Percentiles rank a stretch among this genome's conserved stretches.
Conservation (phyloP, 345 rosid species). For the Lumnitzera racemosa region DNA sequence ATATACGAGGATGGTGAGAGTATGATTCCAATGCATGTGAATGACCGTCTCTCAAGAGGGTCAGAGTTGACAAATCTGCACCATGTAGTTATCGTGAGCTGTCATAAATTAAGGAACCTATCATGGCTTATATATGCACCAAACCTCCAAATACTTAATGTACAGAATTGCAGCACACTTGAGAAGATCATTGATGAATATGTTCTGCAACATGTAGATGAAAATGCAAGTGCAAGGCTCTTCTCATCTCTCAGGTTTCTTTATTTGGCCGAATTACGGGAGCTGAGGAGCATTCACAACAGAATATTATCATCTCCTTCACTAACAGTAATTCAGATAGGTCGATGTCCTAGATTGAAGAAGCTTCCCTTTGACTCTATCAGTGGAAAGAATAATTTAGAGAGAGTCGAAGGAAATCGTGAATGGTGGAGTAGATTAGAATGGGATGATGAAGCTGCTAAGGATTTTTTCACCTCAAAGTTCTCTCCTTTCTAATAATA, state of each 20-base stretch:
- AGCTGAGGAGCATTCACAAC: slow-evolving; percentile 8
- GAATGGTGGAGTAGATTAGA: slow-evolving; percentile 17
- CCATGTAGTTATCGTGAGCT: no score
- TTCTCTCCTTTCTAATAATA: no score
- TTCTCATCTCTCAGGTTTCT: neutral
- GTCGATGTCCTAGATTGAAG: slow-evolving; percentile 2
- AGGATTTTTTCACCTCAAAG: slow-evolving; percentile 3
- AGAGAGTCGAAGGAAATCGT: slow-evolving; percentile 2
- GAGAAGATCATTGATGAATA: neutral
- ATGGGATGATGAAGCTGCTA: slow-evolving; percentile 19
- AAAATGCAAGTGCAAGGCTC: neutral
- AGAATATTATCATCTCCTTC: slow-evolving; percentile 8
- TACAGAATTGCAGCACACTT: no score
- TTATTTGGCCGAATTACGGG: neutral
- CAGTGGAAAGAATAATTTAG: slow-evolving; percentile 4
- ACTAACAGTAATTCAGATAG: neutral
- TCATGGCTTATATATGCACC: no score
- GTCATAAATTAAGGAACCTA: no score
- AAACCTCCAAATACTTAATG: no score
- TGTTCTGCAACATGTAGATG: neutral
- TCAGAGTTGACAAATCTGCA: no score
- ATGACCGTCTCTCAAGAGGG: no score
- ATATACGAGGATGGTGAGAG: no score
- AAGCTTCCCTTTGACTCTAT: slow-evolving; percentile 10
- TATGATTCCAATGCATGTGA: no score